phyloP scores from a whole-genome alignment of 805 yeast species.

The Ogataea sp. region DNA sequence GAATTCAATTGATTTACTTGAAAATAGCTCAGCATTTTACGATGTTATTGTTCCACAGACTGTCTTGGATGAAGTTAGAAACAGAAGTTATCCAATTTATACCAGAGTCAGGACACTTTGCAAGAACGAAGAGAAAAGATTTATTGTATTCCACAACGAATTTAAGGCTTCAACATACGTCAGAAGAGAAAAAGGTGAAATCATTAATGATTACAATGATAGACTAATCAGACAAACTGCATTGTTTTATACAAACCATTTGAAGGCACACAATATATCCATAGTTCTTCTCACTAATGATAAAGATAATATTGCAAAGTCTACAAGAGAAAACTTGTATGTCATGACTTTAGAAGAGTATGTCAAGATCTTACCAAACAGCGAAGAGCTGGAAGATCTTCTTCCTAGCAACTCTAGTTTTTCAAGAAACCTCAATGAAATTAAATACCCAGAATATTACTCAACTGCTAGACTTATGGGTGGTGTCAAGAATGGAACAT shows the following conservation, averaged over 20 bases:
- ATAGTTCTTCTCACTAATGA: slow-evolving; percentile 73
- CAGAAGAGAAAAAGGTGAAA: slow-evolving; percentile 54
- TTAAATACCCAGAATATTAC: slow-evolving; percentile 69
- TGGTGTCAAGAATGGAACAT: slow-evolving; percentile 79
- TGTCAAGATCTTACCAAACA: slow-evolving; percentile 59
- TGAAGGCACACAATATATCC: slow-evolving; percentile 35
- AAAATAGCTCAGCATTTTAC: slow-evolving; percentile 63
- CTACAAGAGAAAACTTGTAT: slow-evolving; percentile 43
- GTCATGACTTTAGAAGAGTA: slow-evolving; percentile 61
- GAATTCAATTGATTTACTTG: slow-evolving; percentile 85
- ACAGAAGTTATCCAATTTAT: slow-evolving; percentile 81
- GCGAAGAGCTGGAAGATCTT: slow-evolving; percentile 69
- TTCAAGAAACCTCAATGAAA: slow-evolving; percentile 34
- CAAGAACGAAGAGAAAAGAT: slow-evolving; percentile 70
- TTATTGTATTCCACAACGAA: slow-evolving; percentile 90
- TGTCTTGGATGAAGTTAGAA: slow-evolving; percentile 87
- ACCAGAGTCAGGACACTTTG: slow-evolving; percentile 73
- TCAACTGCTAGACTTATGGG: slow-evolving; percentile 79
- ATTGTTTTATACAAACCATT: slow-evolving; percentile 64
- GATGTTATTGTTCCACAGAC: slow-evolving; percentile 96
- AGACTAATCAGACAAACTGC: slow-evolving; percentile 76
- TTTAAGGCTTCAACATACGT: slow-evolving; percentile 67
- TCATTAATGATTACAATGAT: slow-evolving; percentile 86
- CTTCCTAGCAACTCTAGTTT: slow-evolving; percentile 49
- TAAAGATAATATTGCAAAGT: slow-evolving; percentile 50